These are phyloP conservation scores for Kazachstania taianensis DNA, from an alignment of 805 yeast species.

Conservation along the genomic window DNA sequence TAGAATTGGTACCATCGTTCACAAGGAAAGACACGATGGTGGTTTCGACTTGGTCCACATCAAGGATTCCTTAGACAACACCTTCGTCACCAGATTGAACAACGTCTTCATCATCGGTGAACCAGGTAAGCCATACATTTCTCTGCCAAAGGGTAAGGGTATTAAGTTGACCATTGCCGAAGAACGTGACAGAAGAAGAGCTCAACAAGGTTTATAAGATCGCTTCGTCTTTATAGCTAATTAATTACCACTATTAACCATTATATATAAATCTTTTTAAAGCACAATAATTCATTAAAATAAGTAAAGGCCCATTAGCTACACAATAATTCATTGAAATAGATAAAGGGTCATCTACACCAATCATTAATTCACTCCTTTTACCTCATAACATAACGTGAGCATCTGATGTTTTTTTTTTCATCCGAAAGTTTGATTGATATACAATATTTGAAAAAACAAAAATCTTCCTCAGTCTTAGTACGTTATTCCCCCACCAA, in stretches of 20 bases:
- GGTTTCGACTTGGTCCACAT: constrained; percentile 96
- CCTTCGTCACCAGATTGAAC: constrained; percentile 86
- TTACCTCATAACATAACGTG: too few relatives aligned
- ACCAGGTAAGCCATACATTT: constrained; percentile 87
- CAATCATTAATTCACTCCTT: too few relatives aligned
- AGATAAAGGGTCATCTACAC: too few relatives aligned
- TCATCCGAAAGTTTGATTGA: too few relatives aligned
- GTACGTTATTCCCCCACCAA: too few relatives aligned
- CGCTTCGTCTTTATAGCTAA: background rate
- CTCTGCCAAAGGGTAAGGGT: constrained; percentile 99
- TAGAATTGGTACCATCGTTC: constrained; percentile 90
- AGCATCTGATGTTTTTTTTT: too few relatives aligned
- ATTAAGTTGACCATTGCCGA: constrained; percentile 90
- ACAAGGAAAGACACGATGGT: constrained; percentile 97
- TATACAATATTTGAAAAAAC: too few relatives aligned
- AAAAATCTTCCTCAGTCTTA: too few relatives aligned
- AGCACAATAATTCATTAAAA: background rate
- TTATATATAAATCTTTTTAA: background rate
- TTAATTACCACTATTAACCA: too few relatives aligned
- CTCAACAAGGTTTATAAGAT: constrained; percentile 33
- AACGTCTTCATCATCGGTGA: constrained; percentile 95
- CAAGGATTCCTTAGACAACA: constrained; percentile 90
- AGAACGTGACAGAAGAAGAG: constrained; percentile 98
- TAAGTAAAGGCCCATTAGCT: too few relatives aligned
- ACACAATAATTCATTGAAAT: too few relatives aligned